Conservation (phyloP, 768 basidiomycete genomes). For the Pleurotus eryngii region DNA sequence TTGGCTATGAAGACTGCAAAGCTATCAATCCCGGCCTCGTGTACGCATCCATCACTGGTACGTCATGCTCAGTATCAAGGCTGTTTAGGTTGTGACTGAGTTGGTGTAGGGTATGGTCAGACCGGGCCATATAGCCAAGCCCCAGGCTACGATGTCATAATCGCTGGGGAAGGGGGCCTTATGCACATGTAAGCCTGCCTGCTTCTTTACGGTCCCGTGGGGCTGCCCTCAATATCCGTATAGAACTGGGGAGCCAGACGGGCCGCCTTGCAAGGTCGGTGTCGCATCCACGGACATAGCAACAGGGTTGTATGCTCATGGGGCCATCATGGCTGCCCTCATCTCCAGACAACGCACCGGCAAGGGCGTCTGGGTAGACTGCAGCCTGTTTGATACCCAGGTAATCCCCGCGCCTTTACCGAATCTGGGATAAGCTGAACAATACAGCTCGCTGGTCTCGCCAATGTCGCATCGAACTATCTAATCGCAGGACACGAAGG, state of each 20-base stretch:
- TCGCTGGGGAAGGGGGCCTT: conserved; percentile 88
- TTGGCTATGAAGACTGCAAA: conserved; percentile 81
- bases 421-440: not conserved
- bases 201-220: conserved; percentile 5
- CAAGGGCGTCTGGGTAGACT: conserved; percentile 87
- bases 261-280: conserved; percentile 90
- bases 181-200: conserved; percentile 78
- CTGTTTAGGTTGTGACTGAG: not conserved
- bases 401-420: conserved; percentile 31
- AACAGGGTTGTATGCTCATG: conserved; percentile 86
- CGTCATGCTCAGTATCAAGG: conserved; percentile 7
- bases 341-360: conserved; percentile 82
- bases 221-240: conserved; percentile 3
- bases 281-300: conserved; percentile 91
- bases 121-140: conserved; percentile 83
- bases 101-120: conserved; percentile 48
- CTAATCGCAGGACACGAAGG: conserved; percentile 84
- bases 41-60: conserved; percentile 88
- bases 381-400: conserved; percentile 90
- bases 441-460: conserved; percentile 79
- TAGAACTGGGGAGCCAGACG: conserved; percentile 86
- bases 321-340: conserved; percentile 89
- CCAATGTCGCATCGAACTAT: conserved; percentile 92
- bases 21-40: conserved; percentile 77
- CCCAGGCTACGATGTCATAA: conserved; percentile 86